These are phyloP conservation scores for Paraglomus occultum DNA, from an alignment of 192 early-diverging fungal species.

Conservation along the genomic window DNA sequence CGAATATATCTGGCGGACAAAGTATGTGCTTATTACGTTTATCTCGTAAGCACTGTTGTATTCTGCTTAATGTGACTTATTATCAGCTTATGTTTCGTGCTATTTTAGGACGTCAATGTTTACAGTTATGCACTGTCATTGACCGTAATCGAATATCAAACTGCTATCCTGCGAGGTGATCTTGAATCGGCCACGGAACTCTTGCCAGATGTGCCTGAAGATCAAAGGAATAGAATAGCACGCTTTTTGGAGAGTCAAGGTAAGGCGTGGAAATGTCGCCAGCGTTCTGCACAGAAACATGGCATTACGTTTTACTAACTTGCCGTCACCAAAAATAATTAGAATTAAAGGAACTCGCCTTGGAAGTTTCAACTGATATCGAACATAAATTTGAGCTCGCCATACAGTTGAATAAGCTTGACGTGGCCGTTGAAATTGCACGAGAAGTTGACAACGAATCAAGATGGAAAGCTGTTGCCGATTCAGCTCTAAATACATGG, in stretches of 20 bases:
- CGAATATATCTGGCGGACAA: slow-evolving; percentile 93
- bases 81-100: slow-evolving; percentile 14
- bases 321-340: background rate
- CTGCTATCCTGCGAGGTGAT: slow-evolving; percentile 93
- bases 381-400: slow-evolving; percentile 98
- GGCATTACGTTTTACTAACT: too few species aligned
- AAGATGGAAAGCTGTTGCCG: slow-evolving; percentile 94
- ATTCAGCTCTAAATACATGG: slow-evolving; percentile 88
- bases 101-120: slow-evolving; percentile 75
- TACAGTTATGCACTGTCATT: slow-evolving; percentile 89
- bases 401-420: slow-evolving; percentile 78
- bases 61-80: slow-evolving; percentile 6
- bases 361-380: slow-evolving; percentile 91
- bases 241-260: slow-evolving; percentile 91
- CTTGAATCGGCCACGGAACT: slow-evolving; percentile 74
- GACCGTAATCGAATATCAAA: slow-evolving; percentile 98
- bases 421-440: slow-evolving; percentile 86
- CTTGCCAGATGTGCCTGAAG: slow-evolving; percentile 80
- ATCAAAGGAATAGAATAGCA: slow-evolving; percentile 90
- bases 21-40: slow-evolving; percentile 29
- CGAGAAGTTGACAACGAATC: slow-evolving; percentile 76
- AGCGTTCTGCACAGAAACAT: background rate
- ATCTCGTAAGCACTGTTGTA: background rate
- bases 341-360: slow-evolving; percentile 85
- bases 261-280: background rate